phyloP scores from a whole-genome alignment of 2,329 filamentous ascomycete species.

The Colletotrichum siamense region DNA sequence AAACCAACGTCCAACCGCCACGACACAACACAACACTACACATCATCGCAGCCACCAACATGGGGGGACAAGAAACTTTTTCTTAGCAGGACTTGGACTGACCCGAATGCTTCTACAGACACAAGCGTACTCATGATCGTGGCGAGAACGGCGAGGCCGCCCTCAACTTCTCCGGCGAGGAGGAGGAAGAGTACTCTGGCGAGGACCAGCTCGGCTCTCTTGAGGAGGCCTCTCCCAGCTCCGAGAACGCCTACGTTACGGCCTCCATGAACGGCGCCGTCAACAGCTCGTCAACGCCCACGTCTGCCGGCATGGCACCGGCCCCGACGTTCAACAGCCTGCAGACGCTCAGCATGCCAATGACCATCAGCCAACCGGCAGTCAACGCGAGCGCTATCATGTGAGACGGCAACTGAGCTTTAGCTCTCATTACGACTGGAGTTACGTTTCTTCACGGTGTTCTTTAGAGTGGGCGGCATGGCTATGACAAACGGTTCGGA shows the following conservation, averaged over 20 bases:
- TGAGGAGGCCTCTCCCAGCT: conserved; percentile 78
- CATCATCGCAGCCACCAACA: conserved; percentile 33
- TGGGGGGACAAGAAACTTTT: not conserved
- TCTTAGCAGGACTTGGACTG: conserved; percentile 33
- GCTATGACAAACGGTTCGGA: conserved; percentile 15
- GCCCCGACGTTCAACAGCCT: conserved; percentile 58
- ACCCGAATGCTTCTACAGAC: conserved; percentile 65
- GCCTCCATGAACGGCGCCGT: conserved; percentile 54
- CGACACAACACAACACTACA: conserved; percentile 36
- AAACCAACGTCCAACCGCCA: conserved; percentile 32
- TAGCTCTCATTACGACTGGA: conserved; percentile 19
- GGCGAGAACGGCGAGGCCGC: conserved; percentile 63
- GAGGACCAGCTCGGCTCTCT: conserved; percentile 84
- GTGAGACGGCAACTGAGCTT: conserved; percentile 30
- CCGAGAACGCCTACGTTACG: conserved; percentile 67
- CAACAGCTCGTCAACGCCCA: conserved; percentile 31
- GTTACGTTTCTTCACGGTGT: conserved; percentile 22
- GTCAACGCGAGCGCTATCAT: conserved; percentile 52
- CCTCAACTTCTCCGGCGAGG: conserved; percentile 77
- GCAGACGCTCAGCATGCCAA: conserved; percentile 68
- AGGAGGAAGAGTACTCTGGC: conserved; percentile 82
- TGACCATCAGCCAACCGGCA: conserved; percentile 65
- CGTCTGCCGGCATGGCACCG: conserved; percentile 28
- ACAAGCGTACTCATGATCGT: conserved; percentile 78
- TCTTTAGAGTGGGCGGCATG: conserved; percentile 21